Evolutionary conservation across 345 rosid genomes (phyloP).

Genomic region (Anacardium occidentale): DNA sequence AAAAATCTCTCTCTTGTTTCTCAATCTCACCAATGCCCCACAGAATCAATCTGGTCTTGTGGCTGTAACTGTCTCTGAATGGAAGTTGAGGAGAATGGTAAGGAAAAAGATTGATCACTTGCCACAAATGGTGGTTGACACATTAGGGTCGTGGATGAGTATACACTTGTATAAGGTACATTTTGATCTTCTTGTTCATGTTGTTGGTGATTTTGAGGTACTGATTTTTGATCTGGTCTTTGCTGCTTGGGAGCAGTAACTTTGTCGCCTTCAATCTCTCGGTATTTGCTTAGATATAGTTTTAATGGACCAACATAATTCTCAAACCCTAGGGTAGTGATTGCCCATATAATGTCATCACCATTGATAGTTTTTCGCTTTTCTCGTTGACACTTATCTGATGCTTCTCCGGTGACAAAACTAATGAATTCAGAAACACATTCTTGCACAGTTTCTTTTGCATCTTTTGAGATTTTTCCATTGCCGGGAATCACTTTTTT

Average conservation of each 20-base stretch:
- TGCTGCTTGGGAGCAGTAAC: slow-evolving; percentile 57
- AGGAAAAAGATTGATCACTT: slow-evolving; percentile 45
- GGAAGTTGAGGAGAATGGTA: slow-evolving; percentile 59
- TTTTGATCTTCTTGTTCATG: slow-evolving; percentile 35
- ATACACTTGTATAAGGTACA: slow-evolving; percentile 37
- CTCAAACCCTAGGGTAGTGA: slow-evolving; percentile 68
- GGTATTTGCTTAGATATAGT: slow-evolving; percentile 52
- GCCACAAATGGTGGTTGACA: slow-evolving; percentile 44
- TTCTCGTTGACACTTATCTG: slow-evolving; percentile 70
- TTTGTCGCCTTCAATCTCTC: slow-evolving; percentile 68
- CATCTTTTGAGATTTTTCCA: slow-evolving; percentile 72
- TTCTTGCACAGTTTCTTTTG: slow-evolving; percentile 73
- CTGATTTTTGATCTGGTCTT: slow-evolving; percentile 22
- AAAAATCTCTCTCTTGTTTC: background rate
- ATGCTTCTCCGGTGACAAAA: slow-evolving; percentile 70
- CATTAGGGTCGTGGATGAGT: slow-evolving; percentile 36
- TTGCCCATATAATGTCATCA: slow-evolving; percentile 75
- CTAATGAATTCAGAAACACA: slow-evolving; percentile 77
- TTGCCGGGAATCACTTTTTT: slow-evolving; percentile 63
- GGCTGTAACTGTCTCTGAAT: slow-evolving; percentile 57
- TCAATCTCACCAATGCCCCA: slow-evolving; percentile 50
- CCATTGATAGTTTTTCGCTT: slow-evolving; percentile 73
- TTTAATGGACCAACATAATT: slow-evolving; percentile 60
- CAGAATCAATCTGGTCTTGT: slow-evolving; percentile 60
- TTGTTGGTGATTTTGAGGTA: slow-evolving; percentile 34